Evolutionary conservation across 495 filamentous ascomycete species (phyloP).

Genomic region (Xylaria palmicola): DNA sequence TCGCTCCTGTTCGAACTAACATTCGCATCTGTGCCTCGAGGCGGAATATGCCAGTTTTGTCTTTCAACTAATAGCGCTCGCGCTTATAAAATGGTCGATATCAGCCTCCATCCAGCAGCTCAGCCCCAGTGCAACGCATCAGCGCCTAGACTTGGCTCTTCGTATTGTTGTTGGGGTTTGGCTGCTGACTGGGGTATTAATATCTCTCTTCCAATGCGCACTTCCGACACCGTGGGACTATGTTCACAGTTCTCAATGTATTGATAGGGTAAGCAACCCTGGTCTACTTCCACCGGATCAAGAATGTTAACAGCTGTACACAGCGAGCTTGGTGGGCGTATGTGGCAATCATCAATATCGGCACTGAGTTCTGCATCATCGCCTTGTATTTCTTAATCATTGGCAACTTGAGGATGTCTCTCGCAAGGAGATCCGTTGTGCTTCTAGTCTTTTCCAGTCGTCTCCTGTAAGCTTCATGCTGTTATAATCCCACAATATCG

Average conservation of each 20-base stretch:
- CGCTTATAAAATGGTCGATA: slow-evolving; percentile 37
- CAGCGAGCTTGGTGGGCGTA: slow-evolving; percentile 41
- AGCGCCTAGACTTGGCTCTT: slow-evolving; percentile 22
- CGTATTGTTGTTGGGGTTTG: slow-evolving; percentile 30
- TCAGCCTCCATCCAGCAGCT: slow-evolving; percentile 32
- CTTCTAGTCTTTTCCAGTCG: slow-evolving; percentile 36
- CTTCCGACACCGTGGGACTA: slow-evolving; percentile 39
- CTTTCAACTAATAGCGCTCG: slow-evolving; percentile 33
- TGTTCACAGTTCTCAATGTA: slow-evolving; percentile 33
- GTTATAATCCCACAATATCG: neutral
- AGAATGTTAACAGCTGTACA: neutral
- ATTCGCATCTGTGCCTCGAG: slow-evolving; percentile 19
- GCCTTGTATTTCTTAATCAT: slow-evolving; percentile 37
- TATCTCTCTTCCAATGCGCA: slow-evolving; percentile 40
- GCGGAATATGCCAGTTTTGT: slow-evolving; percentile 34
- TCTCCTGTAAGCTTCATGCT: slow-evolving; percentile 32
- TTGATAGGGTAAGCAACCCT: slow-evolving; percentile 31
- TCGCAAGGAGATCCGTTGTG: slow-evolving; percentile 32
- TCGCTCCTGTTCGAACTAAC: neutral
- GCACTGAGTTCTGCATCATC: slow-evolving; percentile 38
- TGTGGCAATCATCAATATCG: slow-evolving; percentile 36
- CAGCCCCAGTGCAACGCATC: slow-evolving; percentile 24
- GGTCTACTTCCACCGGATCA: neutral
- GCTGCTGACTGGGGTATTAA: slow-evolving; percentile 29
- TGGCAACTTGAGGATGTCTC: slow-evolving; percentile 32